These are phyloP conservation scores for Russula olivacea DNA, from an alignment of 768 basidiomycete genomes.

Conservation along the genomic window DNA sequence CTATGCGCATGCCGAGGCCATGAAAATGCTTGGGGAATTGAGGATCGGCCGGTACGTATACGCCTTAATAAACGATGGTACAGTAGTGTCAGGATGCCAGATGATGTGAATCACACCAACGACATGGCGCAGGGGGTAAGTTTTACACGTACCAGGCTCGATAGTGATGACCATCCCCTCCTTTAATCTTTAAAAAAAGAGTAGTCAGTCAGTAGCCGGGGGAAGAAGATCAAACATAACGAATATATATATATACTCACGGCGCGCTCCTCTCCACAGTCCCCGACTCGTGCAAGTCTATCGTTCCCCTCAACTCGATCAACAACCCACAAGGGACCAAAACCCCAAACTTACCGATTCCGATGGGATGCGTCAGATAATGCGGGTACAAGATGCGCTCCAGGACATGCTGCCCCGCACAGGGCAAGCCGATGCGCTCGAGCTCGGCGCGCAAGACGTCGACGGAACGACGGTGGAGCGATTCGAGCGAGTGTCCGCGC, in stretches of 20 bases:
- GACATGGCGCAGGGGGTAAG: not conserved
- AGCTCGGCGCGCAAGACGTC: conserved; percentile 64
- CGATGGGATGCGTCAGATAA: conserved; percentile 86
- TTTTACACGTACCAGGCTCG: conserved; percentile 60
- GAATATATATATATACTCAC: conserved; percentile 35
- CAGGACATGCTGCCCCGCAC: conserved; percentile 51
- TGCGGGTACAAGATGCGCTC: conserved; percentile 83
- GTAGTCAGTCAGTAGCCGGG: not conserved
- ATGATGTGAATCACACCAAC: not conserved
- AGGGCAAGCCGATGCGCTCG: conserved; percentile 57
- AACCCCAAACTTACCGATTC: conserved; percentile 53
- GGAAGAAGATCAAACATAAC: too few relatives aligned
- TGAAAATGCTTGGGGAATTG: conserved; percentile 86
- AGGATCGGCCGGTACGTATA: conserved; percentile 79
- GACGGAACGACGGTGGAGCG: conserved; percentile 72
- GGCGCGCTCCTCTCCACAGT: conserved; percentile 48
- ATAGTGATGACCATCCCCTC: conserved; percentile 90
- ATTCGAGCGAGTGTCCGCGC: conserved; percentile 54
- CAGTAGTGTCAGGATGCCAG: conserved; percentile 1
- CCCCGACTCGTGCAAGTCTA: conserved; percentile 86
- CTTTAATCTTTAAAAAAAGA: conserved; percentile 41
- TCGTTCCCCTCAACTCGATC: not conserved
- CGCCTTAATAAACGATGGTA: conserved; percentile 39
- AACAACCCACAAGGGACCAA: not conserved
- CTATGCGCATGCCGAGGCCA: conserved; percentile 87